Conservation (phyloP, 2,329 filamentous ascomycete genomes). For the Cucurbitaria berberidis region DNA sequence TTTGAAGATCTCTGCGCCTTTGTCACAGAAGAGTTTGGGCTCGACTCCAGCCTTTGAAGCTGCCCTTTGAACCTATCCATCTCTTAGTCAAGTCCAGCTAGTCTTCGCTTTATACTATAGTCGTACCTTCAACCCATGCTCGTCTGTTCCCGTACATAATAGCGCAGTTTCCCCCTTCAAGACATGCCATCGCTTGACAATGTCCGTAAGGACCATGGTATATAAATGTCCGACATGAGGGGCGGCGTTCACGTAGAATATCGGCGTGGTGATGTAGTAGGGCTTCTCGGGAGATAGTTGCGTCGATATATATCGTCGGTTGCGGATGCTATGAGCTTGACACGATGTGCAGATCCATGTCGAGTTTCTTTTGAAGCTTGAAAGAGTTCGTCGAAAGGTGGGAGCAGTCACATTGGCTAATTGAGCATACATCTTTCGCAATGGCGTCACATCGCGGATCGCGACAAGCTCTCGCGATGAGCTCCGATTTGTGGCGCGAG, state of each 20-base stretch:
- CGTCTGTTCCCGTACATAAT: constrained; percentile 90
- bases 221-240: constrained; percentile 96
- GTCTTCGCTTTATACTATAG: neutral
- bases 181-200: constrained; percentile 88
- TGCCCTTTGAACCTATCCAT: constrained; percentile 76
- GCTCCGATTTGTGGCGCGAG: constrained; percentile 26
- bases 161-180: constrained; percentile 74
- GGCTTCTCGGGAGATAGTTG: constrained; percentile 65
- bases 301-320: constrained; percentile 26
- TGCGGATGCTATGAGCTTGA: constrained; percentile 19
- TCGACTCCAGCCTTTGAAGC: constrained; percentile 72
- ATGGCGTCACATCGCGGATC: constrained; percentile 17
- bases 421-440: constrained; percentile 40
- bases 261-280: constrained; percentile 94
- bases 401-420: constrained; percentile 25
- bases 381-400: constrained; percentile 23
- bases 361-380: constrained; percentile 15
- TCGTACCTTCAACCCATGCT: constrained; percentile 96
- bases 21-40: constrained; percentile 87
- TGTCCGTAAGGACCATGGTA: constrained; percentile 87
- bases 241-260: constrained; percentile 98
- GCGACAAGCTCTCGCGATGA: constrained; percentile 8
- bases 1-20: constrained; percentile 79
- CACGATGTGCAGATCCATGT: constrained; percentile 36
- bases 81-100: constrained; percentile 3